Evolutionary conservation across 805 yeast species (phyloP).

Genomic region (Wickerhamomyces xylosicus): DNA sequence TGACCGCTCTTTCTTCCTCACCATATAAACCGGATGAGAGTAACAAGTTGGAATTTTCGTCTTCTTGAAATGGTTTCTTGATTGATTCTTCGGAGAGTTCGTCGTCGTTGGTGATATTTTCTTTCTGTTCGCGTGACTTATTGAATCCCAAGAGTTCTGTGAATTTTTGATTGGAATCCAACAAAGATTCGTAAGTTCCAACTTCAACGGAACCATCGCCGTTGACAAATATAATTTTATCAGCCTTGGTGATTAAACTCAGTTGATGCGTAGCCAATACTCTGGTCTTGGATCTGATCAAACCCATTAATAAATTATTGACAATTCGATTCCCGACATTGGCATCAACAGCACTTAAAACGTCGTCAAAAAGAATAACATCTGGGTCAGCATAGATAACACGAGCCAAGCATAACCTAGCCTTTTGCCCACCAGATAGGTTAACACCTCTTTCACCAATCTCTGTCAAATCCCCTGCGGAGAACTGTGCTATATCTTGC

Average conservation of each 20-base stretch:
- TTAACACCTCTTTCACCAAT: constrained; percentile 82
- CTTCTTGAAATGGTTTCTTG: neutral
- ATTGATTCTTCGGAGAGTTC: neutral
- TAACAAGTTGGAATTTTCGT: constrained; percentile 5
- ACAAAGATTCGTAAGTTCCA: constrained; percentile 51
- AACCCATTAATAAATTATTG: constrained; percentile 50
- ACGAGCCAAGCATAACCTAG: constrained; percentile 54
- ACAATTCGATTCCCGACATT: constrained; percentile 70
- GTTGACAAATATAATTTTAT: constrained; percentile 54
- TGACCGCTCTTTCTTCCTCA: constrained; percentile 28
- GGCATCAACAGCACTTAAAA: constrained; percentile 62
- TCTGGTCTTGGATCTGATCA: constrained; percentile 48
- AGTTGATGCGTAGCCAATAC: constrained; percentile 78
- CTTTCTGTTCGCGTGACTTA: constrained; percentile 1
- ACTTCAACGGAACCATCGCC: constrained; percentile 48
- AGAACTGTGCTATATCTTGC: constrained; percentile 50
- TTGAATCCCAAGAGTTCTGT: constrained; percentile 34
- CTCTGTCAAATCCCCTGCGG: constrained; percentile 68
- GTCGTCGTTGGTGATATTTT: neutral
- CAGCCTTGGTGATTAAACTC: constrained; percentile 55
- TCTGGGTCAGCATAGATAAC: constrained; percentile 55
- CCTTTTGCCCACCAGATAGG: constrained; percentile 65
- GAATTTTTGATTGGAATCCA: constrained; percentile 33
- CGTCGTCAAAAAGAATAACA: constrained; percentile 51
- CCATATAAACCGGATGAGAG: constrained; percentile 9